Percentiles rank a stretch among this genome's conserved stretches.
Conservation (phyloP, 306 rosid genomes). For the Prunus armeniaca region DNA sequence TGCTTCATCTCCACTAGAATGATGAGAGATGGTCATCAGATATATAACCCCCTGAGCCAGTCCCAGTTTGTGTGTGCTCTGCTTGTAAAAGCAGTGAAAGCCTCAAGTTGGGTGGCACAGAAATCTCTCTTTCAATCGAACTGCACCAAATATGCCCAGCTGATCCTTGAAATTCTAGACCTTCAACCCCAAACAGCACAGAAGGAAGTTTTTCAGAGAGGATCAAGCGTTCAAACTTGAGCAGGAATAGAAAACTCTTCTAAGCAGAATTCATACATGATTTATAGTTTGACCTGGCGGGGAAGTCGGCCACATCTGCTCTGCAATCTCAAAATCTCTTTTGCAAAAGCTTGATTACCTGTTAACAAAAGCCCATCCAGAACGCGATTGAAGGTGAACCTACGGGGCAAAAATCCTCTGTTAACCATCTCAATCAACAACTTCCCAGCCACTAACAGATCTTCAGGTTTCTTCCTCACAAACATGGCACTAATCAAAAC, state of each 20-base stretch:
- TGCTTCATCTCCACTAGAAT: neutral
- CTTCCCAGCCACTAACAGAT: slow-evolving; percentile 77
- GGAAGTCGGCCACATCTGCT: slow-evolving; percentile 67
- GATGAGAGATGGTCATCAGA: neutral
- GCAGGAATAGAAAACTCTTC: neutral
- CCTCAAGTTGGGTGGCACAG: neutral
- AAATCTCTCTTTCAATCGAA: neutral
- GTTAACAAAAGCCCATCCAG: slow-evolving; percentile 74
- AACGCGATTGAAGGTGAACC: slow-evolving; percentile 63
- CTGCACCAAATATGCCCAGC: neutral
- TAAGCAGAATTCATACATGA: neutral
- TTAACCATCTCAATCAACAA: slow-evolving; percentile 81
- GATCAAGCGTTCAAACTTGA: neutral
- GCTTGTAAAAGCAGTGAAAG: neutral
- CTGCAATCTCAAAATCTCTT: slow-evolving; percentile 71
- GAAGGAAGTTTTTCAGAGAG: neutral
- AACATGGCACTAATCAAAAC: slow-evolving; percentile 81
- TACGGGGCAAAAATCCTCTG: slow-evolving; percentile 73
- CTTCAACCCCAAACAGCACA: neutral
- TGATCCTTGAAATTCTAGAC: neutral
- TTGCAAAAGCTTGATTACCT: slow-evolving; percentile 75
- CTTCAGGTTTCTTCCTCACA: slow-evolving; percentile 74
- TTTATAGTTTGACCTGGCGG: slow-evolving; percentile 54
- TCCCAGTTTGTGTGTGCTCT: neutral
- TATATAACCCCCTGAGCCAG: neutral